Percentiles rank a stretch among this genome's conserved stretches.
Evolutionary conservation across 305 asterid genomes (phyloP).

Genomic region (Coffea humblotiana): DNA sequence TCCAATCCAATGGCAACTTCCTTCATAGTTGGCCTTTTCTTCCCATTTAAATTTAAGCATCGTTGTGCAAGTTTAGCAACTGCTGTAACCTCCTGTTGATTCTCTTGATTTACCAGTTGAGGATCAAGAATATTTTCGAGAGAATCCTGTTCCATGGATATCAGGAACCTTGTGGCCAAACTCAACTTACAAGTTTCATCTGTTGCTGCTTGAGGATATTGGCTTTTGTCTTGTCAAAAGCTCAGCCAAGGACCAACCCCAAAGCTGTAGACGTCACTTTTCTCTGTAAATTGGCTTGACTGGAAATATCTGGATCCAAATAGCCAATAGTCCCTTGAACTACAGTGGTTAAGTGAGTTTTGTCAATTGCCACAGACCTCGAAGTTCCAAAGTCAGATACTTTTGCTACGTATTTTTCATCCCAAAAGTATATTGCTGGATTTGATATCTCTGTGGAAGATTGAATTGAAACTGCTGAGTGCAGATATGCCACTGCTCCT

Average conservation of each 20-base stretch:
- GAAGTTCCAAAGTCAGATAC: constrained; percentile 14
- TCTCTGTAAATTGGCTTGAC: constrained; percentile 12
- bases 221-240: no score
- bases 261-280: constrained; percentile 10
- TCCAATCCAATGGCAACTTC: constrained; percentile 11
- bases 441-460: constrained; percentile 17
- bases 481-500: constrained; percentile 14
- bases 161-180: constrained; percentile 7
- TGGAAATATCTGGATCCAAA: constrained; percentile 15
- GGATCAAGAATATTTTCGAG: constrained; percentile 6
- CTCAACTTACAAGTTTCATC: no score
- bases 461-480: constrained; percentile 9
- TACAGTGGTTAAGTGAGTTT: constrained; percentile 12
- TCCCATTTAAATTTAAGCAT: constrained; percentile 26
- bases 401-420: constrained; percentile 13
- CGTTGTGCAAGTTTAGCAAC: constrained; percentile 15
- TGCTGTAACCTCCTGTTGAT: constrained; percentile 12
- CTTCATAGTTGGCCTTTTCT: constrained; percentile 16
- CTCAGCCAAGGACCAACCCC: no score
- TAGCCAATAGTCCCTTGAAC: constrained; percentile 13
- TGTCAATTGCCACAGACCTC: constrained; percentile 2
- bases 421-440: constrained; percentile 17
- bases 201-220: no score
- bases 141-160: neutral
- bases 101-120: constrained; percentile 1